Evolutionary conservation across 2,329 filamentous ascomycete genomes (phyloP).

Genomic region (Colletotrichum lini): DNA sequence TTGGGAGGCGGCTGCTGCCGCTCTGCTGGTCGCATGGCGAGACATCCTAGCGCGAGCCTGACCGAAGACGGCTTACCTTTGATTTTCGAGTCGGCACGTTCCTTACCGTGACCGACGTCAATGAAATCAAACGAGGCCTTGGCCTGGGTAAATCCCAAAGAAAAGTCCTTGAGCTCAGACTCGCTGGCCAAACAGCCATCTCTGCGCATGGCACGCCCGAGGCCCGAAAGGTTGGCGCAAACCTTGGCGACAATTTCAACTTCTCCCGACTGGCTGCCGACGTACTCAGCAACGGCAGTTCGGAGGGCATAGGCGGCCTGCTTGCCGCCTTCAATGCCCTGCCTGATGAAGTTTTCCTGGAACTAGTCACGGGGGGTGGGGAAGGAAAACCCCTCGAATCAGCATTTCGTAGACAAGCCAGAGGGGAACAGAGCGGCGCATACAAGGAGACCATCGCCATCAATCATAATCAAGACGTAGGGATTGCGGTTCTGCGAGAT

Average conservation of each 20-base stretch:
- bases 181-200: slow-evolving; percentile 62
- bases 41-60: not conserved
- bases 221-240: slow-evolving; percentile 67
- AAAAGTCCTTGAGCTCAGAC: slow-evolving; percentile 69
- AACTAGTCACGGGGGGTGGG: slow-evolving; percentile 60
- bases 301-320: slow-evolving; percentile 66
- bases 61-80: slow-evolving; percentile 61
- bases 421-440: slow-evolving; percentile 20
- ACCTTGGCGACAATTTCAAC: slow-evolving; percentile 71
- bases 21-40: not conserved
- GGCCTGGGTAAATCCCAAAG: slow-evolving; percentile 71
- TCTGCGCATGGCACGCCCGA: slow-evolving; percentile 64
- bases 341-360: slow-evolving; percentile 66
- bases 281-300: slow-evolving; percentile 62
- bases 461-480: slow-evolving; percentile 73
- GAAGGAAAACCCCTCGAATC: slow-evolving; percentile 6
- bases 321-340: slow-evolving; percentile 70
- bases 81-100: slow-evolving; percentile 72
- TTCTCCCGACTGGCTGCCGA: slow-evolving; percentile 59
- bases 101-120: slow-evolving; percentile 72
- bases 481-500: slow-evolving; percentile 65
- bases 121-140: slow-evolving; percentile 74
- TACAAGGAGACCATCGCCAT: slow-evolving; percentile 75
- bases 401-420: slow-evolving; percentile 19
- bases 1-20: not conserved